phyloP scores from a whole-genome alignment of 176 grass and related monocot genomes.

The Eragrostis nindensis region DNA sequence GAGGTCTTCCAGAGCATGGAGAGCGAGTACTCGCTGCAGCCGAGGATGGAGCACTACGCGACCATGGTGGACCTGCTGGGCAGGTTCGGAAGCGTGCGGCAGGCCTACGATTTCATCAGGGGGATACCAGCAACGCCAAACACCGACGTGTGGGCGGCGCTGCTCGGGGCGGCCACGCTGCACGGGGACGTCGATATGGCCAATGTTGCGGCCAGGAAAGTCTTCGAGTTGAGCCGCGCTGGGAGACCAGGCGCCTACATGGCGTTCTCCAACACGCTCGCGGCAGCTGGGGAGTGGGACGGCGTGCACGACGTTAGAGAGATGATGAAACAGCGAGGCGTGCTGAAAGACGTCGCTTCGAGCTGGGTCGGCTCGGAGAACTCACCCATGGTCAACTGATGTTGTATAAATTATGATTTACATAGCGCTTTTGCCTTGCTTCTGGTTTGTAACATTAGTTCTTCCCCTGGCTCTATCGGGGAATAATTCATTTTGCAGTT shows the following conservation, averaged over 20 bases:
- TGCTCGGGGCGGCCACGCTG: constrained; percentile 73
- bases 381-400: background rate
- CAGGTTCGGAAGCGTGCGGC: constrained; percentile 57
- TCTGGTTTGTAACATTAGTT: background rate
- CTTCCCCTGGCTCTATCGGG: background rate
- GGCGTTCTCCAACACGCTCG: constrained; percentile 88
- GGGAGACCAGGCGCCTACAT: constrained; percentile 76
- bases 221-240: constrained; percentile 59
- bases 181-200: constrained; percentile 73
- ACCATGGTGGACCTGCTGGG: constrained; percentile 93
- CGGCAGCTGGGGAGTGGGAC: constrained; percentile 72
- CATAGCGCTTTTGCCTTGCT: background rate
- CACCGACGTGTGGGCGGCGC: constrained; percentile 80
- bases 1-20: constrained; percentile 87
- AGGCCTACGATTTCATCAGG: constrained; percentile 57
- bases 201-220: constrained; percentile 58
- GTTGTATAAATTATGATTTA: background rate
- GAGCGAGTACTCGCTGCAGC: constrained; percentile 52
- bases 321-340: constrained; percentile 67
- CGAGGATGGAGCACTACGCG: constrained; percentile 85
- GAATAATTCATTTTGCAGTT: background rate
- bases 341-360: constrained; percentile 62
- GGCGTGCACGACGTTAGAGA: constrained; percentile 58
- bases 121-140: constrained; percentile 61
- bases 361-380: constrained; percentile 62